Percentiles rank a stretch among this genome's conserved stretches.
These are phyloP conservation scores for Chamaecrista fasciculata DNA, from an alignment of 306 rosid genomes.

Conservation along the genomic window DNA sequence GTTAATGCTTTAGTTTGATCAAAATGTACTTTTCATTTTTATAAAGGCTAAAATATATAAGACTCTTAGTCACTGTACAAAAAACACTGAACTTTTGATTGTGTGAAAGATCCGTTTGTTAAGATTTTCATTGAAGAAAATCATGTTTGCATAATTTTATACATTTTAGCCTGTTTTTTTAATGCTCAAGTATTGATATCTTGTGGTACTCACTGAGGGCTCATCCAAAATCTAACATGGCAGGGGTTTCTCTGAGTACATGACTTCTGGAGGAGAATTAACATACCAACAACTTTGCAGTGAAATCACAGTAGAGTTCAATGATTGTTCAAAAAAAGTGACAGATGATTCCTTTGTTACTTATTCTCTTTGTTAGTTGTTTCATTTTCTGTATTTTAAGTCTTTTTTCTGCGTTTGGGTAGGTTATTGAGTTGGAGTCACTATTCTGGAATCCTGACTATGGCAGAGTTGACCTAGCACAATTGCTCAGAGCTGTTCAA, in stretches of 20 bases:
- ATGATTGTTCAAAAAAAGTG: constrained; percentile 79
- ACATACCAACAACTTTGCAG: constrained; percentile 74
- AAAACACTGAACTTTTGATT: too few species aligned
- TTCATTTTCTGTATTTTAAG: constrained; percentile 25
- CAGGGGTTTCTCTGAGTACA: constrained; percentile 77
- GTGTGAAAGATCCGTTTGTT: too few species aligned
- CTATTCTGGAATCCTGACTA: constrained; percentile 52
- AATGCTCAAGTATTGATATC: not conserved
- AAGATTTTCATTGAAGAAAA: too few species aligned
- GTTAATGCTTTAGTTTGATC: too few species aligned
- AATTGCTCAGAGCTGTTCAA: constrained; percentile 79
- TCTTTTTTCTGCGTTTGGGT: constrained; percentile 31
- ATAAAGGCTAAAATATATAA: too few species aligned
- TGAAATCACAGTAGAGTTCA: constrained; percentile 77
- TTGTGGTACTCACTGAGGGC: not conserved
- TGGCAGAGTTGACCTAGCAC: constrained; percentile 69
- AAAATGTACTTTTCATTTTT: too few species aligned
- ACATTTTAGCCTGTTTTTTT: too few species aligned
- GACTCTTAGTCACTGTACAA: too few species aligned
- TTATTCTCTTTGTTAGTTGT: not conserved
- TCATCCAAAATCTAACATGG: constrained; percentile 20
- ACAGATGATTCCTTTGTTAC: constrained; percentile 21
- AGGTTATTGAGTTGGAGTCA: constrained; percentile 78
- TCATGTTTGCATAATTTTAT: too few species aligned
- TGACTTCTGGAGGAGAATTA: constrained; percentile 62